Evolutionary conservation across 305 asterid genomes (phyloP).

Genomic region (Rubia tinctorum): DNA sequence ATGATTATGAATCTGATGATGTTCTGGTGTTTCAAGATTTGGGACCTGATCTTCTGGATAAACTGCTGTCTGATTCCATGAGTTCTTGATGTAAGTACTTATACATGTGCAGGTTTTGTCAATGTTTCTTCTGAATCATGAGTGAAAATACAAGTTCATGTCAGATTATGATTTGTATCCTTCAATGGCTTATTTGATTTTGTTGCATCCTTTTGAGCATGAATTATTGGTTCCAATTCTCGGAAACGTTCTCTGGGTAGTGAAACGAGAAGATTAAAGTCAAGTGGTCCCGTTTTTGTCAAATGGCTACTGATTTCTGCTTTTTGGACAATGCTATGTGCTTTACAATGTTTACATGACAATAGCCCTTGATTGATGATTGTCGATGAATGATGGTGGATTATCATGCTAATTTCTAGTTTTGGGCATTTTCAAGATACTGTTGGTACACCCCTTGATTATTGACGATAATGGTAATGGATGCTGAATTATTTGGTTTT

Average conservation of each 20-base stretch:
- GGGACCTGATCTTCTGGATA: constrained; percentile 56
- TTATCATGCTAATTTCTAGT: background rate
- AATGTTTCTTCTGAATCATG: background rate
- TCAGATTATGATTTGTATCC: background rate
- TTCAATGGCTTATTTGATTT: background rate
- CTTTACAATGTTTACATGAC: background rate
- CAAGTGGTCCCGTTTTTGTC: background rate
- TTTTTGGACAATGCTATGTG: background rate
- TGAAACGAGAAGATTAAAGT: no score
- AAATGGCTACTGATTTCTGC: background rate
- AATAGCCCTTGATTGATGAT: background rate
- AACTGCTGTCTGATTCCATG: constrained; percentile 33
- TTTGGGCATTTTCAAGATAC: background rate
- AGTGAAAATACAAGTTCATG: background rate
- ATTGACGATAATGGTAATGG: background rate
- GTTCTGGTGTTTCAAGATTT: constrained; percentile 46
- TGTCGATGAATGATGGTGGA: no score
- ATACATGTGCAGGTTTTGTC: no score
- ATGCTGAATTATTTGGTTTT: background rate
- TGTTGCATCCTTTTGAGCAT: no score
- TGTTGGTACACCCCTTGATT: background rate
- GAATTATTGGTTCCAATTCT: no score
- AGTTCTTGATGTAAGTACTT: constrained; percentile 8
- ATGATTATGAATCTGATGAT: constrained; percentile 22
- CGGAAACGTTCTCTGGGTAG: no score